Percentiles rank a stretch among this genome's conserved stretches.
Conservation (phyloP, 345 rosid species). For the Eucalyptus lansdowneana region DNA sequence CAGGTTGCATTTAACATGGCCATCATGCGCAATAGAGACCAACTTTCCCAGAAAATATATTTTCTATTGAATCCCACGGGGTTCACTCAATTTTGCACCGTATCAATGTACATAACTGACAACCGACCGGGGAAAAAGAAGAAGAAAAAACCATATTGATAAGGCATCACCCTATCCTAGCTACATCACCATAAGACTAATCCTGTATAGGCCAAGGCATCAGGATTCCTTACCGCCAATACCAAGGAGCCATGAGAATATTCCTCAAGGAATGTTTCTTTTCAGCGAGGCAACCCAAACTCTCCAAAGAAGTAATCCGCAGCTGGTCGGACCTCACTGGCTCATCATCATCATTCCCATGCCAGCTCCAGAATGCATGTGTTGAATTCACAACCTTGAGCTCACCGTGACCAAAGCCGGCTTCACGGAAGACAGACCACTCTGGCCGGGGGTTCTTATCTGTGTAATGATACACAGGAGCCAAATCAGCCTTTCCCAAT, state of each 20-base stretch:
- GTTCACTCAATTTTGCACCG: no score
- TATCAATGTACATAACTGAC: no score
- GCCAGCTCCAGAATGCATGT: conserved; percentile 95
- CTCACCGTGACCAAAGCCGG: conserved; percentile 96
- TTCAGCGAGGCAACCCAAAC: conserved; percentile 44
- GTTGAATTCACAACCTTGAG: conserved; percentile 62
- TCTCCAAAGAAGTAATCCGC: conserved; percentile 66
- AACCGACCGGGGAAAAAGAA: no score
- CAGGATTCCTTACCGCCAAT: not conserved
- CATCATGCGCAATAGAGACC: no score
- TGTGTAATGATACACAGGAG: conserved; percentile 4
- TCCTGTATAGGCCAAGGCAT: no score
- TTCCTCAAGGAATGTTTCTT: conserved; percentile 24
- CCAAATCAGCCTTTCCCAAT: no score
- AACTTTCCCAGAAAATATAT: no score
- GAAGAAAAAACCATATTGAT: no score
- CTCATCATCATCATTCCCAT: conserved; percentile 47
- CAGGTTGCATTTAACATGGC: no score
- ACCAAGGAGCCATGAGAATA: conserved; percentile 35
- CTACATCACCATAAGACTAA: no score
- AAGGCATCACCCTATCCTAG: no score
- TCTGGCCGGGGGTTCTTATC: conserved; percentile 59
- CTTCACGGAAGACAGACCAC: conserved; percentile 96
- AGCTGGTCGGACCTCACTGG: conserved; percentile 71
- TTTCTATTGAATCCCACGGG: no score